phyloP scores from a whole-genome alignment of 2,329 filamentous ascomycete species.

The Pseudonectria buxi region DNA sequence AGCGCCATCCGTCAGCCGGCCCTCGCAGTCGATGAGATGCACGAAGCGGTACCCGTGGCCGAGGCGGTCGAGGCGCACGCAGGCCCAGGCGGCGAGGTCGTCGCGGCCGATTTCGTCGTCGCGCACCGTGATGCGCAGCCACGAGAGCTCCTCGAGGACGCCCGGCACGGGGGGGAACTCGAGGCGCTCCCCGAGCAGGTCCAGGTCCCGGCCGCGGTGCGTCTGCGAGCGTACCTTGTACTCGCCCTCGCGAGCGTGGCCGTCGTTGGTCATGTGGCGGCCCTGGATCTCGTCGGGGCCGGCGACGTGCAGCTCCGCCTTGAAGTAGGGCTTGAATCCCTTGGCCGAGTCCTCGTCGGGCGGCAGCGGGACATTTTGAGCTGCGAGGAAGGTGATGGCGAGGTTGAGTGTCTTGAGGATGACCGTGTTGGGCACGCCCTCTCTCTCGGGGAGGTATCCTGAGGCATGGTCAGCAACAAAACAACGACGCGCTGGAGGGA shows the following conservation, averaged over 20 bases:
- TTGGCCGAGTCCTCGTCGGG: constrained; percentile 40
- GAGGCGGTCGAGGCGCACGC: constrained; percentile 75
- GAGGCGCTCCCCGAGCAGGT: constrained; percentile 54
- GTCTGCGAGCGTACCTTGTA: constrained; percentile 55
- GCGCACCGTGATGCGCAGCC: constrained; percentile 77
- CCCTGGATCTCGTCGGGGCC: constrained; percentile 41
- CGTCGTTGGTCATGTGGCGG: constrained; percentile 32
- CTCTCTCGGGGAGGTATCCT: constrained; percentile 27
- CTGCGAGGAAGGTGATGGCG: constrained; percentile 67
- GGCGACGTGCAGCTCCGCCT: constrained; percentile 77
- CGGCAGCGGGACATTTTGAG: constrained; percentile 66
- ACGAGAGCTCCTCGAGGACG: constrained; percentile 63
- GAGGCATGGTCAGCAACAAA: constrained; percentile 1
- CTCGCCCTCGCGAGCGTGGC: constrained; percentile 36
- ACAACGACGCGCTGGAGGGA: not conserved
- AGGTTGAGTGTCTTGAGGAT: constrained; percentile 58
- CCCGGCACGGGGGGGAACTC: constrained; percentile 48
- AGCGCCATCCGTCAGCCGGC: constrained; percentile 57
- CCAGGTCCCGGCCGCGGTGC: constrained; percentile 51
- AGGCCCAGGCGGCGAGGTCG: constrained; percentile 79
- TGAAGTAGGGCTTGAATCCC: constrained; percentile 72
- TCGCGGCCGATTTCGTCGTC: constrained; percentile 79
- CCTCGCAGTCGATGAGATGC: constrained; percentile 64
- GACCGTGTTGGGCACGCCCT: constrained; percentile 26
- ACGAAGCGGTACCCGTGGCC: constrained; percentile 71